Base-by-base conservation (phyloP, 768 basidiomycete species). In the Lentinus tigrinus region DNA sequence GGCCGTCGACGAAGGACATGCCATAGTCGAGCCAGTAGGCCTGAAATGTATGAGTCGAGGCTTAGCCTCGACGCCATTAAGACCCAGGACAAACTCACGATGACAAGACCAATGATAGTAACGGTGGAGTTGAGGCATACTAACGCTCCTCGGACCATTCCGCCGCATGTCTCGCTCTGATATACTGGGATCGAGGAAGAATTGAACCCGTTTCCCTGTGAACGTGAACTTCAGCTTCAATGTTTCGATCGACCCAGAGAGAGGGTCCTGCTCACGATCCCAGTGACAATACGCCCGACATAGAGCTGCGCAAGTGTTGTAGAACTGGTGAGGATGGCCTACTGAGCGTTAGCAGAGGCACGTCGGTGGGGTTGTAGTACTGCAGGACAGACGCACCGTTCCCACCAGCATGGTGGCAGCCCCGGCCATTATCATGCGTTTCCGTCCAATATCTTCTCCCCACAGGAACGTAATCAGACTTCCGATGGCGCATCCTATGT, bases 11-110 rank as follows among this genome's bases (percentile, higher is more conserved):
- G 49, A 72, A 75, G 31, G 73, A 75, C 61, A 77, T 65, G 7
- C 75, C 75, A 46, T 76, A 77, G 63, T 77, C 74, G 16, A 77
- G 60, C 75, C 75, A 75, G 52, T 76, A 76, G 17, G 75, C 72
- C 71, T 74, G 42, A 1, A 47, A 11, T 17, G 47, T 48, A 8
- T 3, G 2, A 36, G 48, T 34, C n/a, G 23, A n/a, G 14, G 53
- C 14, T 14, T 26, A 44, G 3, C 11, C 7, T 7, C 11, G 31
- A 31, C 7, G 31, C 31, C 11, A 31, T n/a, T 34, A 11, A 37
- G 11, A 10, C 23, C 3, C 37, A 23, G 21, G 55, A 17, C 11
- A 16, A 13, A 66, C 71, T 54, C 31, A 74, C 75, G 28, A 77
- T 75, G 37, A 75, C 73, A 36, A 77, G 69, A 2, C 75, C 75